phyloP scores from a whole-genome alignment of 257 asterid genomes.

The Lavandula angustifolia region DNA sequence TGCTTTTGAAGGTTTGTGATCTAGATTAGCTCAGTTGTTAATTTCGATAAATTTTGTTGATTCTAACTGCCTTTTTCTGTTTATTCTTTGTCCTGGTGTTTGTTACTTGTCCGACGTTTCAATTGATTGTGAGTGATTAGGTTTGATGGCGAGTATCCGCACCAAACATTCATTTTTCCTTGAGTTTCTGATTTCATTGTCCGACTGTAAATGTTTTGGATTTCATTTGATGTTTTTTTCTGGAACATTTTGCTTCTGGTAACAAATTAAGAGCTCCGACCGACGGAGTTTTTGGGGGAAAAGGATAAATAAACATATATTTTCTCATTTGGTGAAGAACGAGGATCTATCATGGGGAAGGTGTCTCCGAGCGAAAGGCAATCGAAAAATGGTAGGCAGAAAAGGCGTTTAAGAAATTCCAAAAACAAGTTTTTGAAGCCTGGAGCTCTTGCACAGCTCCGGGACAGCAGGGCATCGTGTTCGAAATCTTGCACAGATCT shows the following conservation, averaged over 20 bases:
- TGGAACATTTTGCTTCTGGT: constrained; percentile 9
- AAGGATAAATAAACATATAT: background rate
- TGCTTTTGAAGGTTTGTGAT: constrained; percentile 29
- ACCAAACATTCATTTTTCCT: background rate
- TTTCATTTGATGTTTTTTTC: constrained; percentile 14
- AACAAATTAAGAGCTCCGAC: background rate
- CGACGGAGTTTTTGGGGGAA: background rate
- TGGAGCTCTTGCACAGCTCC: constrained; percentile 87
- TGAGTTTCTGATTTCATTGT: constrained; percentile 11
- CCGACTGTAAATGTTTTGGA: background rate
- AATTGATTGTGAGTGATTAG: background rate
- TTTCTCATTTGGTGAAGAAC: constrained; percentile 4
- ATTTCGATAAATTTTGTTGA: background rate
- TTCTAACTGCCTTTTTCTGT: constrained; percentile 24
- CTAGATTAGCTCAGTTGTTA: constrained; percentile 5
- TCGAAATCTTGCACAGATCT: constrained; percentile 76
- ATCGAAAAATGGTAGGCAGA: constrained; percentile 51
- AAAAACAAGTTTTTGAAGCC: constrained; percentile 72
- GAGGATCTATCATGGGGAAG: constrained; percentile 55
- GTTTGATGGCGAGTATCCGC: constrained; percentile 8
- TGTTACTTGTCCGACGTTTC: background rate
- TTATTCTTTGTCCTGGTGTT: background rate
- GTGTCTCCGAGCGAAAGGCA: constrained; percentile 60
- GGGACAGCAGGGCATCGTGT: constrained; percentile 65
- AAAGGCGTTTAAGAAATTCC: constrained; percentile 47